Percentiles rank a stretch among this genome's conserved stretches.
Conservation (phyloP, 805 yeast genomes). For the Suhomyces tanzawaensis region DNA sequence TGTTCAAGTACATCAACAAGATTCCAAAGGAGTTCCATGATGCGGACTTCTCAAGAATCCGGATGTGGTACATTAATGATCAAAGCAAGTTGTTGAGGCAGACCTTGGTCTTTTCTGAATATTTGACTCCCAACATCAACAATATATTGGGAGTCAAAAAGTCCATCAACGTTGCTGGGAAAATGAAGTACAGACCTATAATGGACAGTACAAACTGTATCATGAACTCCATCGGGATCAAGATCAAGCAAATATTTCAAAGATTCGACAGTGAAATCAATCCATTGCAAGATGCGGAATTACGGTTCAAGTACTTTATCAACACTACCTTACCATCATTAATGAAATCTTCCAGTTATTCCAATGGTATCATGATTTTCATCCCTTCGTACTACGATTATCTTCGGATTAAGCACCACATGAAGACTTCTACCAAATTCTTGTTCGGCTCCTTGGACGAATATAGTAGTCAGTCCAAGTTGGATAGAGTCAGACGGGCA, state of each 20-base stretch:
- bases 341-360: constrained; percentile 55
- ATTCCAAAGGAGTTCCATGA: constrained; percentile 75
- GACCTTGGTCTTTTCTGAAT: constrained; percentile 72
- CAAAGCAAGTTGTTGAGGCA: constrained; percentile 74
- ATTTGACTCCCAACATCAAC: constrained; percentile 77
- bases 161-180: constrained; percentile 58
- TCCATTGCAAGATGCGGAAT: constrained; percentile 70
- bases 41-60: constrained; percentile 86
- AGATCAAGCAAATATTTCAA: constrained; percentile 65
- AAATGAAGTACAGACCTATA: constrained; percentile 51
- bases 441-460: constrained; percentile 77
- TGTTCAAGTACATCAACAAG: constrained; percentile 64
- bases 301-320: constrained; percentile 78
- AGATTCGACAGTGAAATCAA: constrained; percentile 56
- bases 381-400: constrained; percentile 88
- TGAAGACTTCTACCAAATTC: constrained; percentile 60
- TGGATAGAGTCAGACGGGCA: constrained; percentile 66
- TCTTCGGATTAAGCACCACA: constrained; percentile 69
- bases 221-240: constrained; percentile 63
- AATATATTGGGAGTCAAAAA: constrained; percentile 45
- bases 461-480: constrained; percentile 69
- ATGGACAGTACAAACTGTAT: constrained; percentile 48
- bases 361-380: constrained; percentile 74
- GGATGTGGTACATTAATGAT: constrained; percentile 91
- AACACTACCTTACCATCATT: constrained; percentile 74